A percentile compares a stretch with the other conserved stretches of the same genome.
Evolutionary conservation across 75 land plant genomes (phyloP).

Genomic region (Larix kaempferi): DNA sequence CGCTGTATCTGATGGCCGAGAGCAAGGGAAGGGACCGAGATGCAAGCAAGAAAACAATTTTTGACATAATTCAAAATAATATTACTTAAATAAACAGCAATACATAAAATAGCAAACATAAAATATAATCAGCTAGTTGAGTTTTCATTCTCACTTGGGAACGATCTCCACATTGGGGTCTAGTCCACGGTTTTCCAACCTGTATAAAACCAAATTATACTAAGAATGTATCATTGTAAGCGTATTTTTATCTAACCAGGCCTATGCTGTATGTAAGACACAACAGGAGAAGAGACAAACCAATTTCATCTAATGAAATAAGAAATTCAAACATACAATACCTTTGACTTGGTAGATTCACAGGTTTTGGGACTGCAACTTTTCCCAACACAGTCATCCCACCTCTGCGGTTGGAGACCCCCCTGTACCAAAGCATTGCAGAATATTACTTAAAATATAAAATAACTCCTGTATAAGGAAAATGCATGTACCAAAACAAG

Average conservation of each 20-base stretch:
- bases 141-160: slow-evolving; percentile 65
- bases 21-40: too few relatives aligned
- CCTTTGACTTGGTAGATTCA: slow-evolving; percentile 96
- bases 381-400: slow-evolving; percentile 94
- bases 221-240: neutral
- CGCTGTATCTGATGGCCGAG: too few relatives aligned
- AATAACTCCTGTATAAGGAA: neutral
- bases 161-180: slow-evolving; percentile 96
- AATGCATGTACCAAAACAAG: neutral
- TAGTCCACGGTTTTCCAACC: slow-evolving; percentile 93
- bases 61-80: too few relatives aligned
- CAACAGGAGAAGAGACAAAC: neutral
- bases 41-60: too few relatives aligned
- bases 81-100: neutral
- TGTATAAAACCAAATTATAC: slow-evolving; percentile 16
- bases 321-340: slow-evolving; percentile 13
- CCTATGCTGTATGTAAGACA: slow-evolving; percentile 1
- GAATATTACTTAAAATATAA: neutral
- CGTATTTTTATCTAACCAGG: neutral
- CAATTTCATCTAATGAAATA: neutral
- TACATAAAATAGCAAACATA: neutral
- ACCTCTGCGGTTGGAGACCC: slow-evolving; percentile 64
- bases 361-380: slow-evolving; percentile 88
- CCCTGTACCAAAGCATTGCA: slow-evolving; percentile 30
- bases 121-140: neutral